Base-by-base conservation (phyloP, 495 filamentous ascomycete genomes). In the Lasiosphaeria ovina region DNA sequence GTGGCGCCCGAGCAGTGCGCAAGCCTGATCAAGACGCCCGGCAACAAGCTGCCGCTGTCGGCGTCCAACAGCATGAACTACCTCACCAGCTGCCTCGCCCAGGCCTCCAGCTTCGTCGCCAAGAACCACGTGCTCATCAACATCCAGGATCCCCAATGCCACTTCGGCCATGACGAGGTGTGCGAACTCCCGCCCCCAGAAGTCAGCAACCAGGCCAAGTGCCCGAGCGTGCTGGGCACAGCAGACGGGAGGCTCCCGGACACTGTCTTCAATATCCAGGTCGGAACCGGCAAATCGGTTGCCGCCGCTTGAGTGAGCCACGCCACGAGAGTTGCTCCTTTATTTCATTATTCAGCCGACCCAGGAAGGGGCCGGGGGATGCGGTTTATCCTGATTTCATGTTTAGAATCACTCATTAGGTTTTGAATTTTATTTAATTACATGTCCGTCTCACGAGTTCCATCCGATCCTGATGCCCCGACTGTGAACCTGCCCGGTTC, bases 31-130 rank as follows among this genome's bases (percentile, higher is more conserved):
- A 62, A 74, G 63, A 78, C 78, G 49, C 60, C 72, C 35, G 72
- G 64, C 35, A 40, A 59, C 62, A 79, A 76, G 68, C 63, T 81
- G 24, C 78, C 78, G 3, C 72, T 81, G 10, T 78, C 75, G 66
- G 78, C 76, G 5, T 62, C 77, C 35, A 81, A 81, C 68, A 80
- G 78, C 64, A 81, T 81, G 73, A 77, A 79, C 42, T 81, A 71
- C 50, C 59, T 81, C 4, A 71, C 74, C 9, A 76, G 71, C 64
- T 81, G 78, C 56, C 72, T 81, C 8, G 64, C 50, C 2, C 61
- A 65, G 53, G 57, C 59, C 14, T 69, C 75, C 51, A 78, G 62
- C 59, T 79, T 75, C 74, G 71, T 79, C 9, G 76, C 60, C 34
- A 68, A 68, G 59, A 77, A 79, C 62, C 67, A 77, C 66, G 49